Evolutionary conservation across 169 alveolate genomes (phyloP), one percentile per base, ranked within the genome.

Genomic region (Cryptosporidium baileyi): DNA sequence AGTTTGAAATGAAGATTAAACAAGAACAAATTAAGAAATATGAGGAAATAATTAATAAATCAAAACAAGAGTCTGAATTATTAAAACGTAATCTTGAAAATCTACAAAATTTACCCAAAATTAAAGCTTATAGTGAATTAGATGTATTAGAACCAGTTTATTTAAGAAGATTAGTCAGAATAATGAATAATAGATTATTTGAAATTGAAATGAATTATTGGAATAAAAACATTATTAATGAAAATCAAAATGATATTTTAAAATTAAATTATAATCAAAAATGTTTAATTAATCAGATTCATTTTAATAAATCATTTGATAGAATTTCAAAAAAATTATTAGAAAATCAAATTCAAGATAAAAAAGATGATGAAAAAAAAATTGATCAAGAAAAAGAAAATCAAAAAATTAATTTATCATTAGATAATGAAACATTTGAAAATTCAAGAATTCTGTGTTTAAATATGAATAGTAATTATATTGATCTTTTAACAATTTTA

Each of bases 91-190:
- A 74, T 24, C 17, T 74, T 22, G 85, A 74, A 36, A 74, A 54
- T 36, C 43, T 54, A n/a, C 47, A 59, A 4, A 74, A 74, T 54
- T 28, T 74, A 32, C 85, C 85, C n/a, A 74, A 74, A 61, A 74
- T 74, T 4, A 74, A 74, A 30, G 85, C 85, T 22, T 74, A 74
- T 19, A 74, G 85, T 40, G 85, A 74, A 34, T 24, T 36, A 8
- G 85, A 74, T 38, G 85, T 74, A 6, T 40, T 74, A 61, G 85
- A 74, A 38, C 85, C 85, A 0, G 67, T 74, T 6, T 74, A 74
- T 36, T 57, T 74, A 15, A 74, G 85, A 51, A 54, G 67, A 34
- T 0, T 74, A 30, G 49, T 54, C 38, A 51, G 85, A 17, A 19
- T 74, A 24, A 54, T 74, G 67, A 51, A 51, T n/a, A 74, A 52